Base-by-base conservation (phyloP, 306 rosid species). In the Quercus rubra region DNA sequence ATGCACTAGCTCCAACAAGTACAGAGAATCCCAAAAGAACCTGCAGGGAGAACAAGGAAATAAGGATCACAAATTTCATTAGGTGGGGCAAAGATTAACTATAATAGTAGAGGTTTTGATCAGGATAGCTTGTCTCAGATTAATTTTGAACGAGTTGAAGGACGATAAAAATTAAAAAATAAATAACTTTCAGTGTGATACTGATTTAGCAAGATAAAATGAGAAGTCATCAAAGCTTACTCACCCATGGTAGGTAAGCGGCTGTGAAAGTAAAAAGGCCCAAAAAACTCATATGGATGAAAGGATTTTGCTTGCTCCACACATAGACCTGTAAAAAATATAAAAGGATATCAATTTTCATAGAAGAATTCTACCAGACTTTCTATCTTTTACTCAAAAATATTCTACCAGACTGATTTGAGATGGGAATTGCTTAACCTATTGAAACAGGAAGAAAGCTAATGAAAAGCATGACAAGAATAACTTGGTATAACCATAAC, bases 221-320 rank as follows among this genome's bases (percentile, higher is more conserved):
- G 19, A 75, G 14, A 13, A 27, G 76, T 74, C 15, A 43, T 31
- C 63, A 52, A 35, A 71, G 79, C 13, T 61, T 71, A 89, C 98
- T 66, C 80, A 95, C 99, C 99, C 98, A 95, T 68, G 99, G 98
- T 81, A 95, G 96, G 88, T 95, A 93, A 58, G 97, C 97, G 18
- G 99, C 97, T 6, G 99, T 95, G 82, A 92, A 95, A 56, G 95
- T 91, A 66, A 95, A 92, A 59, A 95, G 98, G 68, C 98, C 99
- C 76, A 95, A 82, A 89, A 95, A 95, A 77, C 98, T 95, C 99
- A 92, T 93, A 41, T 93, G 98, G 71, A 95, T 95, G 78, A 89
- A 95, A 55, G 99, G 99, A 78, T 95, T 93, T 83, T 95, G 99
- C 85, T 91, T 95, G 91, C 99, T 95, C 99, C 98, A 92, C 52